Evolutionary conservation across 2,329 filamentous ascomycete species (phyloP).

Genomic region (Pseudogymnoascus sp.): DNA sequence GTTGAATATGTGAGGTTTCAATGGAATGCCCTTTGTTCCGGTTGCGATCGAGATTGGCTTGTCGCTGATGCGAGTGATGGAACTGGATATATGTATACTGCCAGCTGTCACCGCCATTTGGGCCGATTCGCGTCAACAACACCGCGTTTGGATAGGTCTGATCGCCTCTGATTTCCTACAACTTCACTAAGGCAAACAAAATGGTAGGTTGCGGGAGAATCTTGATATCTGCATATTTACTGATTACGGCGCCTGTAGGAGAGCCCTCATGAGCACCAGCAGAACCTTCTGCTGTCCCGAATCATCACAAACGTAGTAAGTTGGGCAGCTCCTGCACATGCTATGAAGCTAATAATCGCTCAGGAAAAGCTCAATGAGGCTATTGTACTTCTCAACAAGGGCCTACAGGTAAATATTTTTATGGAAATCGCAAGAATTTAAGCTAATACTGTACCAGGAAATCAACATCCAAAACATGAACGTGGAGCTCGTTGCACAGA

Average conservation of each 20-base stretch:
- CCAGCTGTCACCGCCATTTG: constrained; percentile 11
- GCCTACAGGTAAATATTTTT: constrained; percentile 57
- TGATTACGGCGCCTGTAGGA: constrained; percentile 48
- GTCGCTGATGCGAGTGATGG: neutral
- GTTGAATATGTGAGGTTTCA: constrained; percentile 1
- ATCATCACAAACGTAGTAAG: constrained; percentile 97
- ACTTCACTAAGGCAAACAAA: neutral
- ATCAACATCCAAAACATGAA: constrained; percentile 99
- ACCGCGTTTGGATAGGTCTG: constrained; percentile 10
- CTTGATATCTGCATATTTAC: neutral
- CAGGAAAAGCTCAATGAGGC: constrained; percentile 98
- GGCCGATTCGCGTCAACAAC: constrained; percentile 13
- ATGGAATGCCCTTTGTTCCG: neutral
- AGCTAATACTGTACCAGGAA: constrained; percentile 49
- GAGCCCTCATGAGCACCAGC: constrained; percentile 95
- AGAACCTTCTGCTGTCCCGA: constrained; percentile 83
- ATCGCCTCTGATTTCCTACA: neutral
- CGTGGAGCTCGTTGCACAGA: constrained; percentile 92
- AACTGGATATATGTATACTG: constrained; percentile 8
- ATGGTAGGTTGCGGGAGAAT: constrained; percentile 15
- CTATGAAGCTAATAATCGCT: constrained; percentile 10
- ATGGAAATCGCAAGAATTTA: neutral
- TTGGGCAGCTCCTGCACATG: constrained; percentile 17
- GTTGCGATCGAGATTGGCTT: neutral
- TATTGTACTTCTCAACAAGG: constrained; percentile 85